A percentile compares a stretch with the other conserved stretches of the same genome.
Evolutionary conservation across 2,329 filamentous ascomycete genomes (phyloP).

Genomic region (Pseudocercospora ulei): DNA sequence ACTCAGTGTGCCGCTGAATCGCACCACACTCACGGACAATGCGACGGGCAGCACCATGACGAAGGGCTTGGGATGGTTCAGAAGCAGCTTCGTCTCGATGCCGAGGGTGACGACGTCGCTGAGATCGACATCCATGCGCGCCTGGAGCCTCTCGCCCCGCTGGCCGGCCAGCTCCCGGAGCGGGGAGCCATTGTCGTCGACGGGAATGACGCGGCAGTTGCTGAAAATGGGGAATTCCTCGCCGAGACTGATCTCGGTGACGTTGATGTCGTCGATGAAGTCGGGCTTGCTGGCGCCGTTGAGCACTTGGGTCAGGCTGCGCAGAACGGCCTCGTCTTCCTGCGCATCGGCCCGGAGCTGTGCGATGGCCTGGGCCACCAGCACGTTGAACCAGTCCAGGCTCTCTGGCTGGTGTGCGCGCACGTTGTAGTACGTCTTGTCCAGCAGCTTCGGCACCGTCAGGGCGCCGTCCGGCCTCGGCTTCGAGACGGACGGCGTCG

Average conservation of each 20-base stretch:
- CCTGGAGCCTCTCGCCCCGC: constrained; percentile 67
- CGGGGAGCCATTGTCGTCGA: constrained; percentile 64
- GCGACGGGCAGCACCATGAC: constrained; percentile 87
- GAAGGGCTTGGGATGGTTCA: constrained; percentile 88
- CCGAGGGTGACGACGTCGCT: constrained; percentile 93
- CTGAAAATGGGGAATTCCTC: constrained; percentile 98
- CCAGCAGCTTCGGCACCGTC: constrained; percentile 86
- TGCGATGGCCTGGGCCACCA: constrained; percentile 91
- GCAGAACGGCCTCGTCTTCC: constrained; percentile 80
- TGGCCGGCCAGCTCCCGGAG: constrained; percentile 38
- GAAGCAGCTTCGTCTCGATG: constrained; percentile 81
- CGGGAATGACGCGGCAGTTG: constrained; percentile 90
- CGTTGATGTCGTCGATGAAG: constrained; percentile 84
- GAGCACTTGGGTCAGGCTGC: constrained; percentile 70
- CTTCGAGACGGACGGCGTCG: constrained; percentile 25
- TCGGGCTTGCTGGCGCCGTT: constrained; percentile 79
- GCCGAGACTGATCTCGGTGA: constrained; percentile 86
- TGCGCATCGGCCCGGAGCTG: constrained; percentile 89
- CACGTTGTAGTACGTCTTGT: constrained; percentile 96
- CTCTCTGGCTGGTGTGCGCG: constrained; percentile 93
- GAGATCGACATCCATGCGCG: constrained; percentile 91
- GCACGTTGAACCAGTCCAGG: constrained; percentile 96
- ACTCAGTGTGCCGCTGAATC: constrained; percentile 89
- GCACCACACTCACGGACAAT: constrained; percentile 77
- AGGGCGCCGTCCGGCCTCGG: constrained; percentile 39